Conservation (phyloP, 78 protist genomes). For the Monocercomonoides exilis region DNA sequence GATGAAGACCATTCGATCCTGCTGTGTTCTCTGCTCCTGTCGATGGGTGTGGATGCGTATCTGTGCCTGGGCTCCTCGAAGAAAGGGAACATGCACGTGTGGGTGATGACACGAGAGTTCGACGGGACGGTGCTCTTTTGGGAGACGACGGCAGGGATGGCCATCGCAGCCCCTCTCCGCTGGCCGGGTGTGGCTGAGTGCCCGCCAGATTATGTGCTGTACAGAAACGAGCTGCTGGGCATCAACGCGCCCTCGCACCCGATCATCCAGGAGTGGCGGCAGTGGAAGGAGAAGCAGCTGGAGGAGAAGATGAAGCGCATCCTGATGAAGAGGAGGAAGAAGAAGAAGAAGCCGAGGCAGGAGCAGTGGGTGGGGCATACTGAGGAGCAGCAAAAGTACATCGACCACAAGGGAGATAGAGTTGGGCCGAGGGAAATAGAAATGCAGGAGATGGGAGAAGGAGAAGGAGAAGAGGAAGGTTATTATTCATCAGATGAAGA, state of each 20-base stretch:
- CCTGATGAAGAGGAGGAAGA: no score
- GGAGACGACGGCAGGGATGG: slow-evolving; percentile 5
- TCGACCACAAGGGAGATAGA: no score
- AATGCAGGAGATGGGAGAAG: no score
- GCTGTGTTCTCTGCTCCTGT: not conserved
- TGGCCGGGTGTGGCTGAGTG: not conserved
- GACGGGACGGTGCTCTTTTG: slow-evolving; percentile 20
- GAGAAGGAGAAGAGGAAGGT: no score
- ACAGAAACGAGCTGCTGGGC: not conserved
- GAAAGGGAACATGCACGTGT: slow-evolving; percentile 13
- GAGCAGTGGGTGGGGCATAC: no score
- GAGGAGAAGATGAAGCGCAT: no score
- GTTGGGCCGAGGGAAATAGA: no score
- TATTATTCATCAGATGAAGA: no score
- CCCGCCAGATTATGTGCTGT: not conserved
- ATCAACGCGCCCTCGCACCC: not conserved
- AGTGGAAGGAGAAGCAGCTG: not conserved
- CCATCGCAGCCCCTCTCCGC: not conserved
- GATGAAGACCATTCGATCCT: slow-evolving; percentile 35
- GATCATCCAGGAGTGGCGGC: not conserved
- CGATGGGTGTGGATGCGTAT: slow-evolving; percentile 12
- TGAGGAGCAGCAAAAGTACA: no score
- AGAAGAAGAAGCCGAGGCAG: no score
- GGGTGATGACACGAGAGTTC: slow-evolving; percentile 17
- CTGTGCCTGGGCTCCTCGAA: slow-evolving; percentile 14